phyloP scores from a whole-genome alignment of 805 yeast species.

The Zygosaccharomyces bisporus region DNA sequence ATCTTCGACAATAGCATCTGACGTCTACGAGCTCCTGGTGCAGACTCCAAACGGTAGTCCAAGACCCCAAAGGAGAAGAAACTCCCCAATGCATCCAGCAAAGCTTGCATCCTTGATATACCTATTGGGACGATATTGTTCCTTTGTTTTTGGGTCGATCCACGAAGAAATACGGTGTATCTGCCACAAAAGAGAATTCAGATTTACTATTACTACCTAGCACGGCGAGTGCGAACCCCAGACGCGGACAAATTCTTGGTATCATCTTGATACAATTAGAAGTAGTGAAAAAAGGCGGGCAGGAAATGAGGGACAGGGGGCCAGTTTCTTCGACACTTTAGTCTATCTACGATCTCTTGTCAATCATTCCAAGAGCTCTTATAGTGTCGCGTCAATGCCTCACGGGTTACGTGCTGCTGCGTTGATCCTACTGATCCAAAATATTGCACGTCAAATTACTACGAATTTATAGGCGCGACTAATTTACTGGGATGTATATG shows the following conservation, averaged over 20 bases:
- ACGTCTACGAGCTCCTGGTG: constrained; percentile 15
- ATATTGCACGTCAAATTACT: too few species aligned
- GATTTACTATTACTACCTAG: background rate
- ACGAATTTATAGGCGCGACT: too few species aligned
- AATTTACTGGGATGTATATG: too few species aligned
- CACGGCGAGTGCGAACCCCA: background rate
- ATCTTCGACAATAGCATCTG: constrained; percentile 20
- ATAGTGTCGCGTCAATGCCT: too few species aligned
- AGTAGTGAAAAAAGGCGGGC: background rate
- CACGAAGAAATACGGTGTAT: background rate
- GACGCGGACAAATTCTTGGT: background rate
- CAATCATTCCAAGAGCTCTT: too few species aligned
- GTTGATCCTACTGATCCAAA: too few species aligned
- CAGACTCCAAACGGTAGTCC: constrained; percentile 30
- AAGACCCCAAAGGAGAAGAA: constrained; percentile 28
- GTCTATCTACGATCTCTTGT: too few species aligned
- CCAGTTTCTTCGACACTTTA: too few species aligned
- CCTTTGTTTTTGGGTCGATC: background rate
- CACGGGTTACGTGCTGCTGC: too few species aligned
- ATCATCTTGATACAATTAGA: background rate
- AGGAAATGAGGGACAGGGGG: too few species aligned
- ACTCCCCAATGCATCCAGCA: constrained; percentile 10
- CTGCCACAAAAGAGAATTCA: constrained; percentile 1
- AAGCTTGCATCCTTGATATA: background rate
- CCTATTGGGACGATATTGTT: background rate